phyloP scores from a whole-genome alignment of 352 stramenopile genomes.

The Phytophthora pisi region DNA sequence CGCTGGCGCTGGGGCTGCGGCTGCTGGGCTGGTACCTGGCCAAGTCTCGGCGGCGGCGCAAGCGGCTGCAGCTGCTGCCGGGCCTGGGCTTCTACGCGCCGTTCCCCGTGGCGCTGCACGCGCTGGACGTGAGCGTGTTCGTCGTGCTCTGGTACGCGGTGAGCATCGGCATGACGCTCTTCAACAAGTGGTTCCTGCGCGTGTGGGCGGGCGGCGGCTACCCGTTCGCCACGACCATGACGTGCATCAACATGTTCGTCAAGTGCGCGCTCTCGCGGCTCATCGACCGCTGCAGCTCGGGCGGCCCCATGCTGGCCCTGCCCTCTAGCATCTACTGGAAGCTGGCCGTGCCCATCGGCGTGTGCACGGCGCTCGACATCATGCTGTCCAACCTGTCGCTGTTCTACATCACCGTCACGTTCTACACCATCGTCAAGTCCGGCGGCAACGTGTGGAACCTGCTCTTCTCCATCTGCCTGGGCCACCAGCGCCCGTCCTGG shows the following conservation, averaged over 20 bases:
- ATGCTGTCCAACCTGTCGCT: constrained; percentile 85
- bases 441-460: constrained; percentile 84
- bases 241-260: constrained; percentile 81
- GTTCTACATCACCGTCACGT: constrained; percentile 87
- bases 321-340: constrained; percentile 56
- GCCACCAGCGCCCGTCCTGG: constrained; percentile 68
- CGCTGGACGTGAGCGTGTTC: constrained; percentile 73
- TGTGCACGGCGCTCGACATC: constrained; percentile 86
- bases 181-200: constrained; percentile 86
- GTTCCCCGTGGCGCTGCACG: constrained; percentile 45
- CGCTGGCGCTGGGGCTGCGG: constrained; percentile 51
- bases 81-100: constrained; percentile 20
- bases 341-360: constrained; percentile 76
- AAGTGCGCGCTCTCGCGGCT: constrained; percentile 71
- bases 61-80: constrained; percentile 25
- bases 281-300: constrained; percentile 48
- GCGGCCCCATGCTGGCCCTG: constrained; percentile 40
- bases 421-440: constrained; percentile 89
- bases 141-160: constrained; percentile 85
- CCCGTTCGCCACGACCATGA: constrained; percentile 81
- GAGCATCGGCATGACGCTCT: constrained; percentile 86
- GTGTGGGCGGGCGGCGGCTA: constrained; percentile 74
- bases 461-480: constrained; percentile 80
- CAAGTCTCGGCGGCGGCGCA: constrained; percentile 27
- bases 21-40: constrained; percentile 46